Conservation (phyloP, 208 protist species). For the Strigomonas culicis region DNA sequence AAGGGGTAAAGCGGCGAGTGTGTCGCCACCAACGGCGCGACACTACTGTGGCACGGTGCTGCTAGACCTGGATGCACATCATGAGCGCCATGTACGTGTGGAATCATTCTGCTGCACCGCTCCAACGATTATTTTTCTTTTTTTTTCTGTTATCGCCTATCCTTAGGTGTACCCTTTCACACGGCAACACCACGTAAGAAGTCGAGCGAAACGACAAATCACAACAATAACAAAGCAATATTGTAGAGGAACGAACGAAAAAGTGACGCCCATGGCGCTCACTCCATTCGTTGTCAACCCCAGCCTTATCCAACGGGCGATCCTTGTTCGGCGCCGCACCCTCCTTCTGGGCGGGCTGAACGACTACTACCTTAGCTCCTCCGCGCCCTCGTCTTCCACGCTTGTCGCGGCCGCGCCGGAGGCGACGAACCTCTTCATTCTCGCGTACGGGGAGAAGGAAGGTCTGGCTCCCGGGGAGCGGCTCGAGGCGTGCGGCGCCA, state of each 20-base stretch:
- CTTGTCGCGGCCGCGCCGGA: constrained; percentile 36
- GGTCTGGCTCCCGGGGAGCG: constrained; percentile 58
- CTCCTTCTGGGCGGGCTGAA: constrained; percentile 31
- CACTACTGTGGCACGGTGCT: no score
- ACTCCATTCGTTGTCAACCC: constrained; percentile 20
- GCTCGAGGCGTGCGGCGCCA: constrained; percentile 58
- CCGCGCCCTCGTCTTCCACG: constrained; percentile 25
- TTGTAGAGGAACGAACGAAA: neutral
- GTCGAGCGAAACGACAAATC: no score
- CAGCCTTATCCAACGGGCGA: constrained; percentile 30
- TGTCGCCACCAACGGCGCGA: no score
- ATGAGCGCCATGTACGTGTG: no score
- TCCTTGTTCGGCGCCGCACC: constrained; percentile 27
- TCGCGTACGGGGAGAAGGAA: constrained; percentile 62
- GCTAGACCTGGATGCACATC: no score
- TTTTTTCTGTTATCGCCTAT: neutral
- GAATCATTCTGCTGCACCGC: no score
- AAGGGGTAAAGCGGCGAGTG: no score
- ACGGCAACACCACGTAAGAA: neutral
- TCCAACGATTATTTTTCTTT: neutral
- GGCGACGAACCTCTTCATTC: constrained; percentile 63
- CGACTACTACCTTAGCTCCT: constrained; percentile 33
- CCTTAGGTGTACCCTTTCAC: neutral
- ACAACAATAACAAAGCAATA: constrained; percentile 1
- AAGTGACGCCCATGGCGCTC: no score